Evolutionary conservation across 2,329 filamentous ascomycete species (phyloP).

Genomic region (Exophiala mesophila): DNA sequence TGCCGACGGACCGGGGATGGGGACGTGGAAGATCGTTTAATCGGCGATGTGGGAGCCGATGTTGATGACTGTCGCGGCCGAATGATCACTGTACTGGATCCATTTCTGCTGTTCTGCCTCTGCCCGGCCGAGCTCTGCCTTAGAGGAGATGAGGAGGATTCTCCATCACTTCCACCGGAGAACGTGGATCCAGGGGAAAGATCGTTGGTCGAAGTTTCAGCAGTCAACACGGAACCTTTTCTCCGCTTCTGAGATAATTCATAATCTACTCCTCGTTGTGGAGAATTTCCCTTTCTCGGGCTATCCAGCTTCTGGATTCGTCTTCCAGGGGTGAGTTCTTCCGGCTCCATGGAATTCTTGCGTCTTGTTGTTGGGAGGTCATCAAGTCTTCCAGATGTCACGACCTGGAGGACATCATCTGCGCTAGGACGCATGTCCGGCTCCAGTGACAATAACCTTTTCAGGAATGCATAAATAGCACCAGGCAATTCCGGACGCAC

Average conservation of each 20-base stretch:
- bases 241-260: slow-evolving; percentile 5
- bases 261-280: slow-evolving; percentile 5
- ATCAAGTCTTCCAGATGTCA: slow-evolving; percentile 57
- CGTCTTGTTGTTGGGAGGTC: slow-evolving; percentile 18
- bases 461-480: slow-evolving; percentile 78
- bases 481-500: slow-evolving; percentile 77
- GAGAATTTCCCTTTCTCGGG: slow-evolving; percentile 17
- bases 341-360: slow-evolving; percentile 19
- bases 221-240: slow-evolving; percentile 2
- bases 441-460: slow-evolving; percentile 71
- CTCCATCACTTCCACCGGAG: slow-evolving; percentile 11
- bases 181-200: slow-evolving; percentile 1
- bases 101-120: not conserved
- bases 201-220: slow-evolving; percentile 1
- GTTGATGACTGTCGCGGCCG: slow-evolving; percentile 9
- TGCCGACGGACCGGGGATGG: slow-evolving; percentile 16
- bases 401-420: slow-evolving; percentile 73
- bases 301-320: slow-evolving; percentile 23
- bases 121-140: not conserved
- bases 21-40: slow-evolving; percentile 6
- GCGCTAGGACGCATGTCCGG: slow-evolving; percentile 75
- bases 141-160: slow-evolving; percentile 2
- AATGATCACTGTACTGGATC: not conserved
- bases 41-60: slow-evolving; percentile 7
- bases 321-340: slow-evolving; percentile 24